These are phyloP conservation scores for Collybia nuda DNA, from an alignment of 768 basidiomycete genomes.

Conservation along the genomic window DNA sequence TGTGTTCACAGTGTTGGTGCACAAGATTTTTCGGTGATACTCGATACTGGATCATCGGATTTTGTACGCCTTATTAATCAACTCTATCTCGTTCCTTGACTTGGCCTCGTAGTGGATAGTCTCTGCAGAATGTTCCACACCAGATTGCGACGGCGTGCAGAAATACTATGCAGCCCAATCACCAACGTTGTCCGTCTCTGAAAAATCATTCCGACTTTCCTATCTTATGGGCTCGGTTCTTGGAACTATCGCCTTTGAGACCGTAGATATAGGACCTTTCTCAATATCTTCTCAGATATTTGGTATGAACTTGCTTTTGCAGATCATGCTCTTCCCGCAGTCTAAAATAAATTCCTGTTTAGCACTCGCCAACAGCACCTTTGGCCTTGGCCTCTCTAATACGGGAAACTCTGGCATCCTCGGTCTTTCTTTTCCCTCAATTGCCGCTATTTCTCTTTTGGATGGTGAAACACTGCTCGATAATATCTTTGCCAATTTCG, in stretches of 20 bases:
- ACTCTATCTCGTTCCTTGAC: neutral
- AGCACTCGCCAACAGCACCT: constrained; percentile 37
- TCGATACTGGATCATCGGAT: constrained; percentile 62
- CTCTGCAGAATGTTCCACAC: constrained; percentile 39
- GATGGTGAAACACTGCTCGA: constrained; percentile 45
- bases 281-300: constrained; percentile 43
- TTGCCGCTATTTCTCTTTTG: constrained; percentile 42
- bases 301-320: constrained; percentile 1
- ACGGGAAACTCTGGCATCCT: constrained; percentile 38
- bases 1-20: constrained; percentile 31
- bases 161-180: constrained; percentile 35
- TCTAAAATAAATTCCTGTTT: neutral
- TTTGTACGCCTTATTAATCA: constrained; percentile 31
- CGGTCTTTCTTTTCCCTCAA: constrained; percentile 50
- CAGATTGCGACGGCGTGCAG: constrained; percentile 45
- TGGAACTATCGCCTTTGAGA: constrained; percentile 47
- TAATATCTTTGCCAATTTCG: constrained; percentile 44
- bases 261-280: constrained; percentile 42
- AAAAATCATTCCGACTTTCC: constrained; percentile 37
- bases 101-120: constrained; percentile 44
- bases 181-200: constrained; percentile 27
- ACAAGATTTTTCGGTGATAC: constrained; percentile 41
- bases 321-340: neutral
- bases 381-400: constrained; percentile 39
- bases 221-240: constrained; percentile 53